These are phyloP conservation scores for Casuarina cunninghamiana DNA, from an alignment of 306 rosid genomes.

Conservation along the genomic window DNA sequence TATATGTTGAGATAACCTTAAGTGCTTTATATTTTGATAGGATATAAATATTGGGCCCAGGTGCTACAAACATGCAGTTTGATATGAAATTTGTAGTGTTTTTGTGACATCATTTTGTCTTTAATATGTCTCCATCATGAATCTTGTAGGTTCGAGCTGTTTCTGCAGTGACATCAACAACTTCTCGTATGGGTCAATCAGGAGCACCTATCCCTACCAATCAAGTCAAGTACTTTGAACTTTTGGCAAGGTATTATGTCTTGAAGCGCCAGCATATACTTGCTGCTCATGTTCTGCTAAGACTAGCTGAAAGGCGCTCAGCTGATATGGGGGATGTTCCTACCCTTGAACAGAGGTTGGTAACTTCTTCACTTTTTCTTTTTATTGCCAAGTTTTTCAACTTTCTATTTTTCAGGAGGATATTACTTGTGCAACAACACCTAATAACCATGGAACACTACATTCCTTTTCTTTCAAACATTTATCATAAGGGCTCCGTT, in stretches of 20 bases:
- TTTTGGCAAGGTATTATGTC: slow-evolving; percentile 88
- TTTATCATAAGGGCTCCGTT: neutral
- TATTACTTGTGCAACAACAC: neutral
- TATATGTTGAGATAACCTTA: neutral
- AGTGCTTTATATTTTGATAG: slow-evolving; percentile 10
- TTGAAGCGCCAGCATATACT: slow-evolving; percentile 88
- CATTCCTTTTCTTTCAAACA: neutral
- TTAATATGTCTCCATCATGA: slow-evolving; percentile 28
- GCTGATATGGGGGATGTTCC: slow-evolving; percentile 60
- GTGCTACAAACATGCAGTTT: slow-evolving; percentile 15
- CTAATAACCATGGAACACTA: neutral
- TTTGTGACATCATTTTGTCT: slow-evolving; percentile 13
- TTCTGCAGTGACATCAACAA: slow-evolving; percentile 54
- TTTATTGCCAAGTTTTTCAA: slow-evolving; percentile 11
- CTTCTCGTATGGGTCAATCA: slow-evolving; percentile 63
- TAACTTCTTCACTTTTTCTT: slow-evolving; percentile 15
- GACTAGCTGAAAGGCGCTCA: slow-evolving; percentile 85
- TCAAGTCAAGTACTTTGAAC: slow-evolving; percentile 81
- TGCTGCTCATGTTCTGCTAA: slow-evolving; percentile 85
- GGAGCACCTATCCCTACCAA: slow-evolving; percentile 59
- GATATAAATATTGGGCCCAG: slow-evolving; percentile 19
- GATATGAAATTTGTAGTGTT: neutral
- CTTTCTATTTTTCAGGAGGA: slow-evolving; percentile 14
- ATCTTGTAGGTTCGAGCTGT: slow-evolving; percentile 65
- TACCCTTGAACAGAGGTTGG: slow-evolving; percentile 79